A percentile compares a stretch with the other conserved stretches of the same genome.
phyloP scores from a whole-genome alignment of 2,329 filamentous ascomycete species.

The Camillea tinctor region DNA sequence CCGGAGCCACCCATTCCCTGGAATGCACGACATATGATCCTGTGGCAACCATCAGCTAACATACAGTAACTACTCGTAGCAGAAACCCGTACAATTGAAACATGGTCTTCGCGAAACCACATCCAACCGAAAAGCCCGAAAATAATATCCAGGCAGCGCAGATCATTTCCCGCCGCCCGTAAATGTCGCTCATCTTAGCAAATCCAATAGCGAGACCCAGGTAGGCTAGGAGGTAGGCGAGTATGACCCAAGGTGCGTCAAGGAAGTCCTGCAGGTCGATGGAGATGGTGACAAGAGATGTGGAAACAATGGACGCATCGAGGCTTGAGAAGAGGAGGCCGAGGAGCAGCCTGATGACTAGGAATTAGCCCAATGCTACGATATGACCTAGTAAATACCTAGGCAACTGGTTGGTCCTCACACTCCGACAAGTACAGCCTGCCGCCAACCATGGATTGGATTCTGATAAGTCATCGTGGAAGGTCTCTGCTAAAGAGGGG shows the following conservation, averaged over 20 bases:
- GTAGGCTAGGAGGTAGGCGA: slow-evolving; percentile 57
- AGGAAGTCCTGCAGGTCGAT: slow-evolving; percentile 50
- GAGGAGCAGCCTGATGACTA: slow-evolving; percentile 42
- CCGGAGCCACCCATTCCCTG: slow-evolving; percentile 62
- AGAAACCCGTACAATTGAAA: slow-evolving; percentile 43
- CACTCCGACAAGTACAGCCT: slow-evolving; percentile 37
- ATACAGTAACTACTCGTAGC: not conserved
- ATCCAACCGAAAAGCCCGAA: slow-evolving; percentile 54
- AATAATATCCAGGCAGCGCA: slow-evolving; percentile 54
- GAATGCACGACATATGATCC: slow-evolving; percentile 57
- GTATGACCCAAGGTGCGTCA: slow-evolving; percentile 53
- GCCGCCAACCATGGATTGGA: slow-evolving; percentile 24
- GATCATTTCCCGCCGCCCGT: slow-evolving; percentile 52
- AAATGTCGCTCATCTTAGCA: slow-evolving; percentile 60
- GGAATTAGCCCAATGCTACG: slow-evolving; percentile 17
- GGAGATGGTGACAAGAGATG: slow-evolving; percentile 56
- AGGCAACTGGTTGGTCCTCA: slow-evolving; percentile 27
- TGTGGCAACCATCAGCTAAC: slow-evolving; percentile 28
- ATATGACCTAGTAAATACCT: slow-evolving; percentile 31
- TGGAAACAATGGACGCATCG: slow-evolving; percentile 58
- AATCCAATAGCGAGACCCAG: slow-evolving; percentile 58
- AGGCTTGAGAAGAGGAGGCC: slow-evolving; percentile 57
- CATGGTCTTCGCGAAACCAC: slow-evolving; percentile 51
- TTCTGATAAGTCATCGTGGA: slow-evolving; percentile 20
- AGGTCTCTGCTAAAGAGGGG: too few species aligned